Percentiles rank a stretch among this genome's conserved stretches.
Evolutionary conservation across 129 eudicot genomes (phyloP).

Genomic region (Apium graveolens): DNA sequence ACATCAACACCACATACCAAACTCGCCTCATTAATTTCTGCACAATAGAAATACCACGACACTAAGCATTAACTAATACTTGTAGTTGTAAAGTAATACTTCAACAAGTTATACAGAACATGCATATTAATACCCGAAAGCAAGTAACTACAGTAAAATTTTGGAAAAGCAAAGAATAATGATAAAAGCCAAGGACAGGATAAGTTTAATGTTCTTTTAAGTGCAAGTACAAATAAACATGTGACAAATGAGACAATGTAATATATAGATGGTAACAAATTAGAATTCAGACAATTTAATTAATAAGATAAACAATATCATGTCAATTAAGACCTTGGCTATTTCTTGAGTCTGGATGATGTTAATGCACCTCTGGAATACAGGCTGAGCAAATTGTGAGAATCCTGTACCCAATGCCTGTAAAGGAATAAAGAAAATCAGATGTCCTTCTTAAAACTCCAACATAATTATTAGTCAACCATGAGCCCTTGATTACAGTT

Average conservation of each 20-base stretch:
- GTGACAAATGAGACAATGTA: neutral
- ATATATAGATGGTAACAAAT: neutral
- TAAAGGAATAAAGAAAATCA: slow-evolving; percentile 19
- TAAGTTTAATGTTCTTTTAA: neutral
- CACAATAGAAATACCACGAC: neutral
- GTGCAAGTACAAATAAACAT: neutral
- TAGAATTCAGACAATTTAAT: neutral
- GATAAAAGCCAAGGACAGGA: neutral
- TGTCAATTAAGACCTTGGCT: slow-evolving; percentile 58
- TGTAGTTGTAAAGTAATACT: neutral
- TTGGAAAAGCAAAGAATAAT: neutral
- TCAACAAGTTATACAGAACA: neutral
- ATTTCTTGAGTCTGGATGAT: slow-evolving; percentile 82
- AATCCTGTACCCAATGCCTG: slow-evolving; percentile 97
- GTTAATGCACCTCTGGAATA: slow-evolving; percentile 93
- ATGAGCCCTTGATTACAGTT: neutral
- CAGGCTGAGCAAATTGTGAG: slow-evolving; percentile 84
- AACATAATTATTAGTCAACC: neutral
- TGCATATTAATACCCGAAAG: neutral
- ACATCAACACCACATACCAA: neutral
- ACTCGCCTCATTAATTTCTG: neutral
- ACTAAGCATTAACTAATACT: neutral
- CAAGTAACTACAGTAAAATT: neutral
- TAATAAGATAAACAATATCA: neutral
- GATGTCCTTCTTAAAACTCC: slow-evolving; percentile 5